phyloP scores from a whole-genome alignment of 2,329 filamentous ascomycete genomes.

The Exophiala viscosa region DNA sequence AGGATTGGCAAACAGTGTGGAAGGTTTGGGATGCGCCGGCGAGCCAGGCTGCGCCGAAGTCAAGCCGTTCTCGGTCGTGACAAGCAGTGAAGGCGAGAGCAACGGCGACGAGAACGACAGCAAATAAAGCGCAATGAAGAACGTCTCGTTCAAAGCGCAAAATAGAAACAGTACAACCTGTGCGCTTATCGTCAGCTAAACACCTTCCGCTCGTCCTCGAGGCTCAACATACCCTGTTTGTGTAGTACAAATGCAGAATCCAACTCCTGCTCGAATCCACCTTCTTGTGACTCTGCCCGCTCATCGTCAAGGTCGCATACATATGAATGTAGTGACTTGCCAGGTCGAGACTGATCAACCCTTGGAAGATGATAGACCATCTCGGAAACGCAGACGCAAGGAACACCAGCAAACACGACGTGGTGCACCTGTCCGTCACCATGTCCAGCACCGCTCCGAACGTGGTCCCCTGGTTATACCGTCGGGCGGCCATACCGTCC shows the following conservation, averaged over 20 bases:
- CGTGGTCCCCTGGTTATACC: slow-evolving; percentile 84
- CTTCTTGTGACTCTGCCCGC: slow-evolving; percentile 82
- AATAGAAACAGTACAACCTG: slow-evolving; percentile 87
- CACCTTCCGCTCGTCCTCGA: neutral
- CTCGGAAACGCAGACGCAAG: slow-evolving; percentile 89
- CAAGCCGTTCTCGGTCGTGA: slow-evolving; percentile 50
- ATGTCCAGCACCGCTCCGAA: slow-evolving; percentile 98
- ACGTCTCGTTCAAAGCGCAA: slow-evolving; percentile 88
- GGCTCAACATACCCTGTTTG: slow-evolving; percentile 75
- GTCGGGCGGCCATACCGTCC: slow-evolving; percentile 86
- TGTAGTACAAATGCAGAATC: slow-evolving; percentile 93
- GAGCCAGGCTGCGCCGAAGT: slow-evolving; percentile 61
- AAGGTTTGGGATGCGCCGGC: slow-evolving; percentile 64
- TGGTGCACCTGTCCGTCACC: slow-evolving; percentile 98
- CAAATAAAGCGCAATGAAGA: slow-evolving; percentile 97
- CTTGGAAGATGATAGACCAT: slow-evolving; percentile 92
- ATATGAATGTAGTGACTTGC: slow-evolving; percentile 99
- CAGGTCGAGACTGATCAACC: slow-evolving; percentile 84
- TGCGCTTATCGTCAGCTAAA: slow-evolving; percentile 1
- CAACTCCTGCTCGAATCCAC: slow-evolving; percentile 83
- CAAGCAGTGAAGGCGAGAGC: slow-evolving; percentile 76
- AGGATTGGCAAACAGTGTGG: slow-evolving; percentile 77
- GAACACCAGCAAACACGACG: slow-evolving; percentile 90
- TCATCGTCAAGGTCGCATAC: slow-evolving; percentile 89
- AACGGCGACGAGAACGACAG: slow-evolving; percentile 92